Evolutionary conservation across 108 stramenopile species (phyloP).

Genomic region (Conticribra guillardii): DNA sequence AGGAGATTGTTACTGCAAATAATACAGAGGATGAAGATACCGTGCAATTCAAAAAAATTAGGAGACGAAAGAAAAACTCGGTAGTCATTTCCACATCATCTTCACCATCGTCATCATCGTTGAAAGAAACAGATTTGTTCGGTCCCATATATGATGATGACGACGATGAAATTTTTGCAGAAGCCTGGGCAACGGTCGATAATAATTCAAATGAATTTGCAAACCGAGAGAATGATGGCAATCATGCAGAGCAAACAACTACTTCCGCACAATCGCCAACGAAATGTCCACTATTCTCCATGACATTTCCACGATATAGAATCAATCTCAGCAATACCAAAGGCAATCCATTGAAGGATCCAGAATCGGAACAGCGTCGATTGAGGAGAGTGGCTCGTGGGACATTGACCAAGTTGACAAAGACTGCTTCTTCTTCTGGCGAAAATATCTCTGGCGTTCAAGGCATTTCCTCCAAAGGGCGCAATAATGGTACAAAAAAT

Average conservation of each 20-base stretch:
- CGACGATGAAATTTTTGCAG: neutral
- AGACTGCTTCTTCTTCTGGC: no score
- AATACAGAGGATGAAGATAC: no score
- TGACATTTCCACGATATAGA: constrained; percentile 62
- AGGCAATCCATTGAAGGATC: constrained; percentile 2
- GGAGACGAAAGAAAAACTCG: neutral
- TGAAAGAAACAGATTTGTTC: no score
- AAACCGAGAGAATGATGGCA: neutral
- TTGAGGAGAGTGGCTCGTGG: constrained; percentile 20
- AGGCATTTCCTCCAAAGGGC: no score
- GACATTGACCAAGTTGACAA: constrained; percentile 23
- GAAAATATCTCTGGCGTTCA: no score
- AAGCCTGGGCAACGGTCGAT: no score
- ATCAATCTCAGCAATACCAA: constrained; percentile 38
- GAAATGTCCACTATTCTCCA: constrained; percentile 47
- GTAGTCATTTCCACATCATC: neutral
- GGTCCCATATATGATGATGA: constrained; percentile 1
- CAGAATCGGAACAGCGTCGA: constrained; percentile 21
- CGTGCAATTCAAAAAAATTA: neutral
- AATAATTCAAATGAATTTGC: neutral
- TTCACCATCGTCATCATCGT: no score
- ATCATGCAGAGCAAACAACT: neutral
- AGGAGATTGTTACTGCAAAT: no score
- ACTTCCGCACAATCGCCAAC: neutral
- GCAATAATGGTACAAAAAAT: no score